Evolutionary conservation across 768 basidiomycete species (phyloP), one percentile per base, ranked within the genome.

Genomic region (Tephrocybe rancida): DNA sequence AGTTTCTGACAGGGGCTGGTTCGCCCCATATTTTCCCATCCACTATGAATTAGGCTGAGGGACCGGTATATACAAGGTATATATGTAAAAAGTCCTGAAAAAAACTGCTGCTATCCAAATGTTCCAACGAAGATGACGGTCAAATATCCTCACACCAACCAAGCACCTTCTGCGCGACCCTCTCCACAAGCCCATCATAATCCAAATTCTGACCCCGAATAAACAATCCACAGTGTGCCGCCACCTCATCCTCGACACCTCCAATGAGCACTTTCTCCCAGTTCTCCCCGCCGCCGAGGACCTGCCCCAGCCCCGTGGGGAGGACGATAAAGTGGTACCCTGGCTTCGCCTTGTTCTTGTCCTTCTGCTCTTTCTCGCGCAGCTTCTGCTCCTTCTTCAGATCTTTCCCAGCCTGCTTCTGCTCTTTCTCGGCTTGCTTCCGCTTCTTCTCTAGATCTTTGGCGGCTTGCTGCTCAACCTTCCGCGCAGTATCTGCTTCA

Each of bases 141-240:
- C 16, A 53, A 26, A 53, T 25, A n/a, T 46, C 45, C 30, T 71
- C 68, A 50, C 76, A 77, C 80, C 80, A 82, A 5, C 58, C 68
- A 27, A 79, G 50, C 1, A 84, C 67, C 52, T 65, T 69, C 7
- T 58, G 59, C 13, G 71, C 76, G 10, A 81, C 81, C 30, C 70
- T 70, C 39, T 75, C 73, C 3, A 84, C 73, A 29, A 84, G 65
- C 13, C 56, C 70, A 25, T 79, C 74, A 60, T 85, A 85, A 11
- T 78, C 78, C 55, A 77, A 56, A 63, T 85, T 84, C 56, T 73
- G 72, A 2, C 63, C 61, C 3, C 71, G 74, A 44, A 82, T 79
- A 57, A 84, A 84, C 11, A 85, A 58, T 34, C 82, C 83, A 43
- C 69, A 71, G 64, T 85, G 83, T 1, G 83, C 83, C 8, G 66